These are phyloP conservation scores for Amphirosellinia nigrospora DNA, from an alignment of 495 filamentous ascomycete species.

Conservation along the genomic window DNA sequence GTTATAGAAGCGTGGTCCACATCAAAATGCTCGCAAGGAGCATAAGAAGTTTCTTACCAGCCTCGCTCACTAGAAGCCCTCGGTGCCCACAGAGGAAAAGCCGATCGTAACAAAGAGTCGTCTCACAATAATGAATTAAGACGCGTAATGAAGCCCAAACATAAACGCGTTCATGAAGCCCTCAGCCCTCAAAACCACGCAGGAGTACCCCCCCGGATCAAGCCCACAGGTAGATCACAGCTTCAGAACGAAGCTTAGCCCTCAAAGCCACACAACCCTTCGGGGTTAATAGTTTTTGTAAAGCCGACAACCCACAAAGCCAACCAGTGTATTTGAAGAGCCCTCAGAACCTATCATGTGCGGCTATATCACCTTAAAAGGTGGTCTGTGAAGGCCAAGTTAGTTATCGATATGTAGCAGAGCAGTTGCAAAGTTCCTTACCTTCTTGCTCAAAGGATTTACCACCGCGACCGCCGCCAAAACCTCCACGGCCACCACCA, in stretches of 20 bases:
- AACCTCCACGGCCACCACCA: constrained; percentile 49
- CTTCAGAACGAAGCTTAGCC: constrained; percentile 48
- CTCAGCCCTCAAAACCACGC: constrained; percentile 49
- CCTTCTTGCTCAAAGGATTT: constrained; percentile 82
- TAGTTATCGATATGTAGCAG: background rate
- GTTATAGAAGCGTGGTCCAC: constrained; percentile 48
- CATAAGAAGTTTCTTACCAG: constrained; percentile 54
- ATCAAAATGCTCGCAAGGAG: constrained; percentile 42
- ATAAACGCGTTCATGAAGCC: constrained; percentile 30
- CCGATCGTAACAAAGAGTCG: constrained; percentile 30
- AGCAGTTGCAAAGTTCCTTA: constrained; percentile 11
- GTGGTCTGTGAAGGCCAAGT: constrained; percentile 55
- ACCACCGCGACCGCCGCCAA: constrained; percentile 44
- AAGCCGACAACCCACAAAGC: constrained; percentile 60
- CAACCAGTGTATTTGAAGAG: constrained; percentile 49
- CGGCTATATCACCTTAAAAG: constrained; percentile 66
- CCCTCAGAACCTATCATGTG: constrained; percentile 50
- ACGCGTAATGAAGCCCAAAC: constrained; percentile 26
- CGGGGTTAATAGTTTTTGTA: constrained; percentile 45
- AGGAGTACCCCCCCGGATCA: constrained; percentile 44
- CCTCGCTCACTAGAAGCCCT: constrained; percentile 48
- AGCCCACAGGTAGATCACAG: constrained; percentile 59
- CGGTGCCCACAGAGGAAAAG: constrained; percentile 54
- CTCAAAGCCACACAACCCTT: constrained; percentile 55
- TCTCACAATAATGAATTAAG: constrained; percentile 1